Percentiles rank a stretch among this genome's conserved stretches.
These are phyloP conservation scores for Yamadazyma dushanensis DNA, from an alignment of 1,139 yeast genomes.

Conservation along the genomic window DNA sequence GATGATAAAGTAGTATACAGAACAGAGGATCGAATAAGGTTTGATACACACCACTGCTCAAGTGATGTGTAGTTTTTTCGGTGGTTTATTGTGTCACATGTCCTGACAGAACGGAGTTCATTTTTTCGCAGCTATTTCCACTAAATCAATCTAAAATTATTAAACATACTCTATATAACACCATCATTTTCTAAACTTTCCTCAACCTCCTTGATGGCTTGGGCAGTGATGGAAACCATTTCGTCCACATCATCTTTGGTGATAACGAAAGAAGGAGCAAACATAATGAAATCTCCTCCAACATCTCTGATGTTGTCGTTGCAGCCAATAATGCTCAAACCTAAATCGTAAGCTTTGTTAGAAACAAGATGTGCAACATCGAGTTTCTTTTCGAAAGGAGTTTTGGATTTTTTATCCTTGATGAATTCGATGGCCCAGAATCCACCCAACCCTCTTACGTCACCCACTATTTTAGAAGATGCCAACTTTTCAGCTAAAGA, in stretches of 20 bases:
- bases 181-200: constrained; percentile 10
- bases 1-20: too few relatives aligned
- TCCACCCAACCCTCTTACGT: constrained; percentile 61
- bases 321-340: constrained; percentile 47
- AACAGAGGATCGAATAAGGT: too few relatives aligned
- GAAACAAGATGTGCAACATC: constrained; percentile 35
- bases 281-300: constrained; percentile 48
- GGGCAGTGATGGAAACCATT: constrained; percentile 26
- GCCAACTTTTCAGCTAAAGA: constrained; percentile 32
- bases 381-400: constrained; percentile 37
- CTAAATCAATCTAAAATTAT: too few relatives aligned
- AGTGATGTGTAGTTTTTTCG: too few relatives aligned
- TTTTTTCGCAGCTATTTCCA: constrained; percentile 5
- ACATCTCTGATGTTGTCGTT: constrained; percentile 27
- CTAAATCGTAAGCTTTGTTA: constrained; percentile 38
- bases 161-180: constrained; percentile 5
- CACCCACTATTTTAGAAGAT: constrained; percentile 45
- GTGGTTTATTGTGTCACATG: background rate
- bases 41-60: too few relatives aligned
- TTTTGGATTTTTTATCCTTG: constrained; percentile 49
- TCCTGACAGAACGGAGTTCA: background rate
- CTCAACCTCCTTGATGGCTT: constrained; percentile 13
- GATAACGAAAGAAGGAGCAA: constrained; percentile 53
- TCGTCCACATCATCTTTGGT: constrained; percentile 47
- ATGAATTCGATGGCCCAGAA: constrained; percentile 62